phyloP scores from a whole-genome alignment of 257 asterid genomes.

The Nyctanthes arbortristis region DNA sequence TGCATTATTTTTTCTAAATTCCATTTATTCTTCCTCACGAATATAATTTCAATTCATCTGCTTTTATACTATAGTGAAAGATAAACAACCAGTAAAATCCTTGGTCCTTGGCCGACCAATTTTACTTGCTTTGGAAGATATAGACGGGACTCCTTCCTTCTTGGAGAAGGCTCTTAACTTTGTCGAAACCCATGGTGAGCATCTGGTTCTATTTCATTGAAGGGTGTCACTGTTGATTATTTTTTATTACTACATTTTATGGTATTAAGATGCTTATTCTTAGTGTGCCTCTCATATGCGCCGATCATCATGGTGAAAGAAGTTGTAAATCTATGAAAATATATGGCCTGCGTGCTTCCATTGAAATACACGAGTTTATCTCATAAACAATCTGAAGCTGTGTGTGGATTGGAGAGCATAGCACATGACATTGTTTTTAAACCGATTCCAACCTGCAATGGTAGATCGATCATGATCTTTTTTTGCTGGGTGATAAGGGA shows the following conservation, averaged over 20 bases:
- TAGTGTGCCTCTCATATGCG: neutral
- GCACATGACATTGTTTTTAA: constrained; percentile 2
- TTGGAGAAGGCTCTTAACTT: constrained; percentile 95
- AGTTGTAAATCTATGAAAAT: neutral
- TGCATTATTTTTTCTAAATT: neutral
- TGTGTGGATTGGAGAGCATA: neutral
- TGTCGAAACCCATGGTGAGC: constrained; percentile 84
- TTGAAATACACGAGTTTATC: neutral
- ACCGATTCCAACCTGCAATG: neutral
- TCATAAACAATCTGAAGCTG: neutral
- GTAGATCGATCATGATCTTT: neutral
- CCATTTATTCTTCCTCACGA: constrained; percentile 7
- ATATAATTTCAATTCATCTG: constrained; percentile 7
- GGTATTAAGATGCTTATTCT: constrained; percentile 2
- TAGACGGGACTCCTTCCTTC: constrained; percentile 96
- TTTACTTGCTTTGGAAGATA: constrained; percentile 96
- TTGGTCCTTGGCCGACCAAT: constrained; percentile 89
- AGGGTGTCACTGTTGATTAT: neutral
- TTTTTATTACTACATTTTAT: constrained; percentile 11
- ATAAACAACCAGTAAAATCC: constrained; percentile 69
- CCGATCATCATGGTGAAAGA: constrained; percentile 9
- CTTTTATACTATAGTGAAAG: constrained; percentile 54
- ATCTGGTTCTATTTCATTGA: constrained; percentile 17
- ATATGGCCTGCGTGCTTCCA: neutral
- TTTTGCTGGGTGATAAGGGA: neutral